These are phyloP conservation scores for Monosporascus sp. DNA, from an alignment of 2,329 filamentous ascomycete genomes.

Conservation along the genomic window DNA sequence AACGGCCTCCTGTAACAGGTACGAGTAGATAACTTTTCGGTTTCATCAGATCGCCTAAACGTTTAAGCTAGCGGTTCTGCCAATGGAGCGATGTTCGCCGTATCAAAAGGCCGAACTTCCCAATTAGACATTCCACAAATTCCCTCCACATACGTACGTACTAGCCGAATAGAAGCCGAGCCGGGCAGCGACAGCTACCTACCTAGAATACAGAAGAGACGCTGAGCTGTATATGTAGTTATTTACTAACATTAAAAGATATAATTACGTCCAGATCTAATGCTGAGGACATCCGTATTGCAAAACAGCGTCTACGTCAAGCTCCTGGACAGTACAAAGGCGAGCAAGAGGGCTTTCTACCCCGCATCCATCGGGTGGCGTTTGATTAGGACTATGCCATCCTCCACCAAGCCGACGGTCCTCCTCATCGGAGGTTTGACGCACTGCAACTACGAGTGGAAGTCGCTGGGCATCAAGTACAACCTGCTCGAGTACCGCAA, in stretches of 20 bases:
- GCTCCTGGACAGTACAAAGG: neutral
- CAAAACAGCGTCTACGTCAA: neutral
- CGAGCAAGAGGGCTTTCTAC: neutral
- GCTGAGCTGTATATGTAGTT: neutral
- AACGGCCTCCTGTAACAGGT: no score
- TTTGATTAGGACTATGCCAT: neutral
- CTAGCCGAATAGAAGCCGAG: neutral
- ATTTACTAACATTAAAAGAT: neutral
- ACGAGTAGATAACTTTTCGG: no score
- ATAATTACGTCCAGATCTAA: neutral
- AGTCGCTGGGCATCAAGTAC: neutral
- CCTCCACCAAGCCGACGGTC: neutral
- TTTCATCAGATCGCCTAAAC: neutral
- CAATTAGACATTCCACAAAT: neutral
- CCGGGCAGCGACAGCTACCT: neutral
- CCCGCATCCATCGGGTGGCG: neutral
- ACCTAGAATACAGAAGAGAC: no score
- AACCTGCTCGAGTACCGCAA: neutral
- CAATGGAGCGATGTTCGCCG: neutral
- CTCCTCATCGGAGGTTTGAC: neutral
- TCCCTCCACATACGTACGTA: neutral
- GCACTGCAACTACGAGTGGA: neutral
- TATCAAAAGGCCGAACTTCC: neutral
- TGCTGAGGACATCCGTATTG: neutral
- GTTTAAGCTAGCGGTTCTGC: neutral